phyloP scores from a whole-genome alignment of 2,329 filamentous ascomycete species.

The Aureobasidium lini region DNA sequence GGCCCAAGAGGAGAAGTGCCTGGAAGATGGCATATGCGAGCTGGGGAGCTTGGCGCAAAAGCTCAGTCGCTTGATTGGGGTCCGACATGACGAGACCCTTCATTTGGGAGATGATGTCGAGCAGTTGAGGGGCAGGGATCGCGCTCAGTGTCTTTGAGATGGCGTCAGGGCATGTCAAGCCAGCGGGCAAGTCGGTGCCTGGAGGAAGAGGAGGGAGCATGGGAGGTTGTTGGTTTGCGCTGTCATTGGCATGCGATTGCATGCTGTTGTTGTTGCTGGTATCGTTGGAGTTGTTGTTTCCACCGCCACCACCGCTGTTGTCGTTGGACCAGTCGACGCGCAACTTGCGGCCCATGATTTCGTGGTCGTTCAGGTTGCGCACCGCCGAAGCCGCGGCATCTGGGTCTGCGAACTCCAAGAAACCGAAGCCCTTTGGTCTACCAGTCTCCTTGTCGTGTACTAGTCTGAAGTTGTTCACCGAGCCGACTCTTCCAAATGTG shows the following conservation, averaged over 20 bases:
- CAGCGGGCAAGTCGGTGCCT: conserved; percentile 75
- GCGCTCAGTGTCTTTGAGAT: conserved; percentile 87
- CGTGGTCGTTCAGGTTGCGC: conserved; percentile 88
- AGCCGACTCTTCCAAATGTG: conserved; percentile 83
- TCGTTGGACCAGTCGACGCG: conserved; percentile 96
- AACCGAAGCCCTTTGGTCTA: conserved; percentile 91
- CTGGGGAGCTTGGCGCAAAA: conserved; percentile 83
- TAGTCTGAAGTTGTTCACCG: conserved; percentile 83
- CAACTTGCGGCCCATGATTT: conserved; percentile 89
- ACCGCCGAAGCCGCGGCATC: conserved; percentile 91
- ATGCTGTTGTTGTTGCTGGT: neutral
- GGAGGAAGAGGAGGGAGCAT: conserved; percentile 72
- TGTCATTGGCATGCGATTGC: conserved; percentile 28
- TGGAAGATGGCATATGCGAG: conserved; percentile 94
- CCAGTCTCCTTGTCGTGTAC: conserved; percentile 95
- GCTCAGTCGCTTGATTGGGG: conserved; percentile 73
- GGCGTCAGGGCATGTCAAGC: conserved; percentile 77
- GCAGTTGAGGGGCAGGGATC: conserved; percentile 77
- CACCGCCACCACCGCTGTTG: conserved; percentile 55
- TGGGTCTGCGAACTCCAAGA: conserved; percentile 88
- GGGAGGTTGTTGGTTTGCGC: conserved; percentile 40
- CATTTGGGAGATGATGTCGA: conserved; percentile 92
- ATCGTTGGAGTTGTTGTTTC: conserved; percentile 23
- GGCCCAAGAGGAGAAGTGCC: conserved; percentile 81
- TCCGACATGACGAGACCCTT: conserved; percentile 79